Evolutionary conservation across 2,329 filamentous ascomycete species (phyloP), one percentile per base, ranked within the genome.

Genomic region (Coniella lustricola): DNA sequence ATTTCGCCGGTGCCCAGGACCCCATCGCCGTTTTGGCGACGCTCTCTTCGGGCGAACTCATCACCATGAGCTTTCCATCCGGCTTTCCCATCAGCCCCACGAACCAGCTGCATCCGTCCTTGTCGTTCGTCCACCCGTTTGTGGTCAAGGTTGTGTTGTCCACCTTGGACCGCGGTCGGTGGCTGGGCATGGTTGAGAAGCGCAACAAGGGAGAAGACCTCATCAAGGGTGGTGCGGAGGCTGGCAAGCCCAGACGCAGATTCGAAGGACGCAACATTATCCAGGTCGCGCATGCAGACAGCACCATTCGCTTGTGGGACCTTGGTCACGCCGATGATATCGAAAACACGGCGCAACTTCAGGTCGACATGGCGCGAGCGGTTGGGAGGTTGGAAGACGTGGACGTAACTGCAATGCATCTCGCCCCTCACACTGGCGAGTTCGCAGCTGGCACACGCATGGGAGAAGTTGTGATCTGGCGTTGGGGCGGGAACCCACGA

Each of bases 271-370:
- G 93, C 41, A 95, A 90, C 49, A 79, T 97, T 38, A 77, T 95
- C 7, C 85, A 91, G 53, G 88, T 87, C 4, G 85, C 89, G 0
- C 91, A 98, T 64, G 89, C 85, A 3, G 93, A 98, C 65, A 89
- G 90, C 46, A 94, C 87, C 0, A 74, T 98, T n/a, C 77, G 90
- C 29, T 72, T 97, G 7, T 98, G 90, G 90, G 93, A 98, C 65
- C 81, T 85, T 17, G 93, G 93, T 0, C 87, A 95, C 59, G 87
- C 82, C 13, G 93, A 98, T 61, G 88, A 96, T 59, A 86, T 98
- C 44, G 93, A 98, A 65, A 97, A 97, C 59, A 76, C 81, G 12
- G 73, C 75, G 3, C 76, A 88, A 46, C 70, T 97, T 20, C 91
- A 98, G 67, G 82, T 95, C 5, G 91, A 98, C 59, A 73, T 97